These are phyloP conservation scores for Venturiaceae sp. DNA, from an alignment of 2,329 filamentous ascomycete species.

Conservation along the genomic window DNA sequence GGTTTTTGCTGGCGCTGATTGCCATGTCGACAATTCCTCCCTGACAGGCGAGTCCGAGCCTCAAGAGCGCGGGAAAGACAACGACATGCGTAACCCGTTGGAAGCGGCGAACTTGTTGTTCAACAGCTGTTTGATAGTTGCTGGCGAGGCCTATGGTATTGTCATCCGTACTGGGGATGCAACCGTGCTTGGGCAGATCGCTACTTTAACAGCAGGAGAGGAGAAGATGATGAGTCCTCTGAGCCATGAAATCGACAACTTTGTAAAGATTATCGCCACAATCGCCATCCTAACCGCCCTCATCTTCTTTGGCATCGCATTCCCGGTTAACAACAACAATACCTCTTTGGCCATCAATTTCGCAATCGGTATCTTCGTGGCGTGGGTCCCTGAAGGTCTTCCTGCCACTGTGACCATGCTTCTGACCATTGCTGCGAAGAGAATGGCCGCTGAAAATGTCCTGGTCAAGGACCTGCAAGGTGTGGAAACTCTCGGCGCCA, in stretches of 20 bases:
- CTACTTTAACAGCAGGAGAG: slow-evolving; percentile 43
- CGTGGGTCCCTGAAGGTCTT: slow-evolving; percentile 40
- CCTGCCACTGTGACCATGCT: slow-evolving; percentile 60
- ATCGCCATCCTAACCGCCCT: slow-evolving; percentile 22
- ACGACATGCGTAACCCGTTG: slow-evolving; percentile 60
- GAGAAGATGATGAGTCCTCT: slow-evolving; percentile 74
- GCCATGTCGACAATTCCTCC: slow-evolving; percentile 2
- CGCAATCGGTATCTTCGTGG: slow-evolving; percentile 37
- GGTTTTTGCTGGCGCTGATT: background rate
- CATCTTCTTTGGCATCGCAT: slow-evolving; percentile 2
- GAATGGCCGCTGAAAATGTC: slow-evolving; percentile 30
- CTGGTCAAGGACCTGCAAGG: slow-evolving; percentile 28
- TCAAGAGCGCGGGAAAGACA: slow-evolving; percentile 66
- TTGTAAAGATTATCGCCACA: slow-evolving; percentile 58
- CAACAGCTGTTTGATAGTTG: slow-evolving; percentile 42
- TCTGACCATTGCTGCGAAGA: slow-evolving; percentile 26
- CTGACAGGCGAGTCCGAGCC: slow-evolving; percentile 38
- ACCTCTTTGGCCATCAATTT: slow-evolving; percentile 30
- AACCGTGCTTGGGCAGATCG: slow-evolving; percentile 5
- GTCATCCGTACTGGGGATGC: slow-evolving; percentile 2
- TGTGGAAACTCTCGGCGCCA: slow-evolving; percentile 29
- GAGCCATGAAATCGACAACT: slow-evolving; percentile 63
- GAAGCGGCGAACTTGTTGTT: slow-evolving; percentile 64
- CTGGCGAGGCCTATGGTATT: slow-evolving; percentile 25
- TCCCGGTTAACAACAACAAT: slow-evolving; percentile 30